phyloP scores from a whole-genome alignment of 441 rosid genomes.

The Erodium chrysanthum region DNA sequence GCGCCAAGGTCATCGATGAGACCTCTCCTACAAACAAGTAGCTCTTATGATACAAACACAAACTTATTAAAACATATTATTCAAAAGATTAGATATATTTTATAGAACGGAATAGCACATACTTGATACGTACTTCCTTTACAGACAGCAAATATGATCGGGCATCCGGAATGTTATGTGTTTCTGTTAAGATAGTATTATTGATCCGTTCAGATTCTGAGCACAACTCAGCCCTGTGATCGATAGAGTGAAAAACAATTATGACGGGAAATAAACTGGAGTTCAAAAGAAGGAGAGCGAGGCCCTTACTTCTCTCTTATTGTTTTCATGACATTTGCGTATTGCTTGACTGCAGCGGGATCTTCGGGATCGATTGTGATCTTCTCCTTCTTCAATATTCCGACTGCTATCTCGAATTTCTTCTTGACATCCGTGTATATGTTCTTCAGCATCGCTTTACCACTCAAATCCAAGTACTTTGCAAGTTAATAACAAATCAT shows the following conservation, averaged over 20 bases:
- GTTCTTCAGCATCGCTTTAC: slow-evolving; percentile 76
- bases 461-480: slow-evolving; percentile 15
- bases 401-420: slow-evolving; percentile 75
- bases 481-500: slow-evolving; percentile 20
- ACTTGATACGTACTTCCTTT: slow-evolving; percentile 73
- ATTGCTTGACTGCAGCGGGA: slow-evolving; percentile 76
- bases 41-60: background rate
- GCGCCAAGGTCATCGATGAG: slow-evolving; percentile 74
- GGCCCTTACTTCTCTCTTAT: slow-evolving; percentile 68
- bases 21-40: slow-evolving; percentile 49
- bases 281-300: background rate
- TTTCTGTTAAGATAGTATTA: slow-evolving; percentile 47
- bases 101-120: slow-evolving; percentile 8
- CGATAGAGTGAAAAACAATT: background rate
- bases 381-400: slow-evolving; percentile 66
- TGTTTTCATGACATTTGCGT: slow-evolving; percentile 82
- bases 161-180: slow-evolving; percentile 70
- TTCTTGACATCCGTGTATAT: slow-evolving; percentile 74
- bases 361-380: slow-evolving; percentile 84
- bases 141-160: slow-evolving; percentile 67
- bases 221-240: slow-evolving; percentile 62
- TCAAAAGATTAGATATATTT: background rate
- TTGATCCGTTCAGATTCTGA: slow-evolving; percentile 78
- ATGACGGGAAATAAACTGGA: background rate
- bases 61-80: background rate